These are phyloP conservation scores for Musa troglodytarum DNA, from an alignment of 176 grass and related monocot genomes.

Conservation along the genomic window DNA sequence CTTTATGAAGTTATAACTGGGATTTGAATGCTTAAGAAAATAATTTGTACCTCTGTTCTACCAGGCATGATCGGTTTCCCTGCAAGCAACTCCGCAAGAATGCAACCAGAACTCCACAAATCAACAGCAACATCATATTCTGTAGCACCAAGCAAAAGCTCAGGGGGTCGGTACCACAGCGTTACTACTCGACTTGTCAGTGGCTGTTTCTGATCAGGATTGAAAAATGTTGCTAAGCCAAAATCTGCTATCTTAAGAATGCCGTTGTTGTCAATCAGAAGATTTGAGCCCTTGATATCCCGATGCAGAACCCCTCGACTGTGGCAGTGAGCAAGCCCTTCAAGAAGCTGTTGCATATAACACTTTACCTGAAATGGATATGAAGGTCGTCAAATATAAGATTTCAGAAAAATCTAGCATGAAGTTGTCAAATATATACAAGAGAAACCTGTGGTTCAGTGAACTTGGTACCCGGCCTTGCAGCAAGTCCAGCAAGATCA, in stretches of 20 bases:
- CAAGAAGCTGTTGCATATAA: constrained; percentile 62
- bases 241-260: constrained; percentile 76
- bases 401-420: not conserved
- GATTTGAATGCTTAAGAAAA: not conserved
- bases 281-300: constrained; percentile 84
- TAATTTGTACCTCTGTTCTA: constrained; percentile 67
- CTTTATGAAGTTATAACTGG: too few species aligned
- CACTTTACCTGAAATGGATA: constrained; percentile 55
- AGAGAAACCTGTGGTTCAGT: constrained; percentile 50
- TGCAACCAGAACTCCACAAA: constrained; percentile 91
- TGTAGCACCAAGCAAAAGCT: constrained; percentile 71
- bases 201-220: constrained; percentile 42
- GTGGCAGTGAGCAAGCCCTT: constrained; percentile 74
- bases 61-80: constrained; percentile 88
- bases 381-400: constrained; percentile 15
- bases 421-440: not conserved
- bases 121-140: constrained; percentile 73
- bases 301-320: constrained; percentile 61
- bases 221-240: constrained; percentile 66
- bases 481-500: constrained; percentile 69
- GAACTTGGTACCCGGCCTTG: constrained; percentile 66
- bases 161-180: constrained; percentile 81
- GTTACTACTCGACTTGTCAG: constrained; percentile 87
- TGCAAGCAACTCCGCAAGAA: constrained; percentile 71
- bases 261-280: constrained; percentile 60